Base-by-base conservation (phyloP, 208 protist genomes). In the Acanthamoeba castellanii region DNA sequence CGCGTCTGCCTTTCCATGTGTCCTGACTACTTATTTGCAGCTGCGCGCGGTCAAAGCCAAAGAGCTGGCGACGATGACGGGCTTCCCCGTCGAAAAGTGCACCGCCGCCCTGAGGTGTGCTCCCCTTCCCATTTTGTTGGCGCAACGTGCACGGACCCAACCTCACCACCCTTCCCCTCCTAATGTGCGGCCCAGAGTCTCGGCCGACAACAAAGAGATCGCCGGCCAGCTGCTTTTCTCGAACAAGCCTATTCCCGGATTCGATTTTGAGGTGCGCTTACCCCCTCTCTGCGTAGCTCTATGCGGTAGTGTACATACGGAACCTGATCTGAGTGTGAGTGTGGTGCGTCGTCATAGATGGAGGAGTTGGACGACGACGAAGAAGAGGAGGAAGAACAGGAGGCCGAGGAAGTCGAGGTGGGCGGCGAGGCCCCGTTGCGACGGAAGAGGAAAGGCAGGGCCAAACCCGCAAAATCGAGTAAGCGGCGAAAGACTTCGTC, bases 21-120 rank as follows among this genome's bases (percentile, higher is more conserved):
- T 42, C 37, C 37, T 42, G 37, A 42, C 37, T 3, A 42, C 55
- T 20, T 25, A 74, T 30, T 3, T 25, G 11, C 27, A 74, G 66
- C 32, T 74, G 66, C 66, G 66, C 11, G n/a, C 32, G 27, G 66
- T 74, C 22, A 74, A 74, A 74, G 66, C 66, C 32, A 74, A 74
- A 25, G 66, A 74, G 32, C 66, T 74, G 66, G 66, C 66, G n/a
- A 74, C 66, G 6, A 25, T 25, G 9, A 74, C 66, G 27, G 66
- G 66, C n/a, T 74, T 74, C 66, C 66, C 66, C 27, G 22, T 74
- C 22, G 66, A 74, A 2, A 74, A 74, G 66, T 74, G 66, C 66
- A 30, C 27, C 32, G 66, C 66, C 32, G 66, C 66, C 11, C 66
- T 74, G 18, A 18, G 66, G 66, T 74, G 7, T 59, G 16, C 55